Percentiles rank a stretch among this genome's conserved stretches.
These are phyloP conservation scores for Dictyostelium purpureum DNA, from an alignment of 78 protist species.

Conservation along the genomic window DNA sequence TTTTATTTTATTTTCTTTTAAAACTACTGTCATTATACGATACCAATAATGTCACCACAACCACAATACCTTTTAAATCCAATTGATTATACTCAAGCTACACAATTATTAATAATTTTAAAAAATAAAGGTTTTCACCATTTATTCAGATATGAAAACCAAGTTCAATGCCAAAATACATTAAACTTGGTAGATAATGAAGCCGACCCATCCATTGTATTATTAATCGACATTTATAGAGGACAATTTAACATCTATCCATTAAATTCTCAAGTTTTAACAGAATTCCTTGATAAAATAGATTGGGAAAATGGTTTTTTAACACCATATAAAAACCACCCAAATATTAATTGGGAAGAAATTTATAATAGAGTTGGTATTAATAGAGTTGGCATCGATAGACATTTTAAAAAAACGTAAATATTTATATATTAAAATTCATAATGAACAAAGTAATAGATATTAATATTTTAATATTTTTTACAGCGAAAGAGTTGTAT, in stretches of 20 bases:
- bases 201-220: slow-evolving; percentile 11
- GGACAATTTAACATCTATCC: slow-evolving; percentile 14
- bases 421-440: not conserved
- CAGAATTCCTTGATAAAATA: not conserved
- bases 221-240: not conserved
- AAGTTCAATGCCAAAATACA: not conserved
- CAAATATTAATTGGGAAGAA: not conserved
- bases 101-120: not conserved
- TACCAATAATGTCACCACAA: too few species aligned
- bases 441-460: not conserved
- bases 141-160: not conserved
- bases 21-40: too few species aligned
- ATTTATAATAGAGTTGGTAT: not conserved
- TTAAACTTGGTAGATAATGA: slow-evolving; percentile 1
- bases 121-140: not conserved
- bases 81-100: not conserved
- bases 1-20: too few species aligned
- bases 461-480: too few species aligned
- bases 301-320: slow-evolving; percentile 31
- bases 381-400: not conserved
- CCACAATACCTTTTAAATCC: too few species aligned
- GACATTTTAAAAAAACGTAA: not conserved
- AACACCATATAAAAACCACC: not conserved
- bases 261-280: not conserved
- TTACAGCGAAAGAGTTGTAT: not conserved